Conservation (phyloP, 306 rosid species). For the Ziziphus jujuba region DNA sequence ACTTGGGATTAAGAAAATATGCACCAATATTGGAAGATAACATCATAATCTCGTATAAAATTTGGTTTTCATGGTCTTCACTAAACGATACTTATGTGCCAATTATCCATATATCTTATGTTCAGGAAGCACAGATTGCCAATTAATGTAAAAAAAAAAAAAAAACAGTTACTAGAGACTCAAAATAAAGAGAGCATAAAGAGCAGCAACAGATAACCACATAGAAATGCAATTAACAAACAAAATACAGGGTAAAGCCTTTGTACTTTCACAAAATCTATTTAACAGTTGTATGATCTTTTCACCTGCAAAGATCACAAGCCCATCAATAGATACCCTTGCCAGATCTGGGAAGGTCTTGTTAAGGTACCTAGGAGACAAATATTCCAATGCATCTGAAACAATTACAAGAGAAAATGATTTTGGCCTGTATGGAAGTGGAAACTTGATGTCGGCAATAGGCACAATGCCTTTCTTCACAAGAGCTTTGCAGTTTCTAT, state of each 20-base stretch:
- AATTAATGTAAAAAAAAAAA: too few species aligned
- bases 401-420: conserved; percentile 69
- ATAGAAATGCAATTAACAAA: not conserved
- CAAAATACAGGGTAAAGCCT: not conserved
- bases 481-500: conserved; percentile 54
- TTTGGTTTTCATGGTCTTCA: too few species aligned
- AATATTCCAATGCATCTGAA: conserved; percentile 71
- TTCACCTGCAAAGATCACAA: conserved; percentile 58
- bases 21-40: too few species aligned
- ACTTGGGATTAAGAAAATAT: too few species aligned
- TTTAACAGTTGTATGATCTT: conserved; percentile 1
- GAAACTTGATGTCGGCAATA: conserved; percentile 68
- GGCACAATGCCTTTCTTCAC: conserved; percentile 59
- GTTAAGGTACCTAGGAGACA: conserved; percentile 75
- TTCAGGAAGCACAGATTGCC: not conserved
- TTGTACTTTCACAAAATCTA: not conserved
- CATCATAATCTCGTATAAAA: too few species aligned
- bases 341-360: conserved; percentile 70
- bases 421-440: conserved; percentile 68
- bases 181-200: not conserved
- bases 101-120: too few species aligned
- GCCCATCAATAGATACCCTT: conserved; percentile 61
- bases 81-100: too few species aligned
- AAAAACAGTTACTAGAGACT: not conserved
- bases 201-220: not conserved